phyloP scores from a whole-genome alignment of 2,329 filamentous ascomycete genomes.

The Pseudocercospora cruenta region DNA sequence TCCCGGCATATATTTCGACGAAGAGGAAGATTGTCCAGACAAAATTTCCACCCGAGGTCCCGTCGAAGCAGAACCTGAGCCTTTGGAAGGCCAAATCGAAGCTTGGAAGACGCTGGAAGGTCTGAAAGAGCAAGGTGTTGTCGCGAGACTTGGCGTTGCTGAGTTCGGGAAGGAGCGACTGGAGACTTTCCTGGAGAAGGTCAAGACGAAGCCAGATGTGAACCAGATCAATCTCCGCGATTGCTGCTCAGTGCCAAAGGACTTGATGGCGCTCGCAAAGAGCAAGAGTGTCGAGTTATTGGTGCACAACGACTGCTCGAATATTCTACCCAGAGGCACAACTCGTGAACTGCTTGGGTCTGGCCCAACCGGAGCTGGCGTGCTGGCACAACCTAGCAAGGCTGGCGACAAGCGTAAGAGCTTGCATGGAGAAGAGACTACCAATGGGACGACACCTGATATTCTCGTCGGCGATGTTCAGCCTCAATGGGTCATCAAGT shows the following conservation, averaged over 20 bases:
- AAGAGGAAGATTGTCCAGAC: conserved; percentile 75
- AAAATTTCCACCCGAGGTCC: conserved; percentile 52
- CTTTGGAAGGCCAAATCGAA: conserved; percentile 67
- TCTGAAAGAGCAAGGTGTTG: conserved; percentile 70
- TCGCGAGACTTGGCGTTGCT: conserved; percentile 77
- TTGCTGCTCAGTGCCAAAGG: conserved; percentile 93
- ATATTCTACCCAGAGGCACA: conserved; percentile 85
- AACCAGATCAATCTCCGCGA: conserved; percentile 96
- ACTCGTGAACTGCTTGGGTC: conserved; percentile 80
- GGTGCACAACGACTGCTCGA: conserved; percentile 91
- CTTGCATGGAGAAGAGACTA: conserved; percentile 41
- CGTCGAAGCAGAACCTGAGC: conserved; percentile 55
- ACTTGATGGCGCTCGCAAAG: conserved; percentile 82
- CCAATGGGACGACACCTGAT: conserved; percentile 66
- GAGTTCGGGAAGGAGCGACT: conserved; percentile 90
- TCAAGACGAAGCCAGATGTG: conserved; percentile 74
- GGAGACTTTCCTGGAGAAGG: conserved; percentile 71
- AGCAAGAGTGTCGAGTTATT: conserved; percentile 80
- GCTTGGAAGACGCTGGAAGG: conserved; percentile 70
- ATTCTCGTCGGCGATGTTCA: conserved; percentile 73
- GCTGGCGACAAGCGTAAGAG: conserved; percentile 46
- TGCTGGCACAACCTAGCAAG: conserved; percentile 63
- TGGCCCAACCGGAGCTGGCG: conserved; percentile 70
- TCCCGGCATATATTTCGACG: conserved; percentile 90
- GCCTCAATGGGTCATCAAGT: conserved; percentile 95